Conservation (phyloP, 2,329 filamentous ascomycete genomes). For the Fusarium xyrophilum region DNA sequence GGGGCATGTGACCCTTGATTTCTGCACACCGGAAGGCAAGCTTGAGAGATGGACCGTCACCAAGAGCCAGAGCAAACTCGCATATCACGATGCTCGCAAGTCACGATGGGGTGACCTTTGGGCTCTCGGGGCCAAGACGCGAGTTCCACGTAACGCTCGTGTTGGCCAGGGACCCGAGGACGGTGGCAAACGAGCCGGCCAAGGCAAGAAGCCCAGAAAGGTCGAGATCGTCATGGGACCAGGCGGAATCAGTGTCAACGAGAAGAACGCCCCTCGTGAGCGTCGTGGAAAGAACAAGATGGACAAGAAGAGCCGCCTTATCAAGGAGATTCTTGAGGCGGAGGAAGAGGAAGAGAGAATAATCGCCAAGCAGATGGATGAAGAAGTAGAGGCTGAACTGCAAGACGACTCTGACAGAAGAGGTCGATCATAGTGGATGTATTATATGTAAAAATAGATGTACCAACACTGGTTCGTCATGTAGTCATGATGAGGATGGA, state of each 20-base stretch:
- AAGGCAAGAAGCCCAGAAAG: constrained; percentile 50
- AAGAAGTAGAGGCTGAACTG: constrained; percentile 42
- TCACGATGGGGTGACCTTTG: constrained; percentile 91
- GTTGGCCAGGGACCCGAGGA: constrained; percentile 61
- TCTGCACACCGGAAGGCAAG: constrained; percentile 85
- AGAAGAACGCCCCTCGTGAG: constrained; percentile 47
- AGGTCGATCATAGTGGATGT: constrained; percentile 13
- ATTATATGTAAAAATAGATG: constrained; percentile 32
- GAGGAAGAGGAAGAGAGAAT: constrained; percentile 45
- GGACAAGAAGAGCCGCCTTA: constrained; percentile 47
- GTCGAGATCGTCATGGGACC: constrained; percentile 47
- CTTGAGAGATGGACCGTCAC: constrained; percentile 96
- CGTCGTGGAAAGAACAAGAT: constrained; percentile 53
- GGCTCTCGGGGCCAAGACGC: constrained; percentile 92
- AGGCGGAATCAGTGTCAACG: constrained; percentile 49
- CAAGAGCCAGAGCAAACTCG: constrained; percentile 77
- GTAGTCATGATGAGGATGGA: constrained; percentile 9
- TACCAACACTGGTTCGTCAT: constrained; percentile 25
- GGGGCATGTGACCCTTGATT: constrained; percentile 86
- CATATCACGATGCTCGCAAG: constrained; percentile 93
- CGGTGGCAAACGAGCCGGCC: constrained; percentile 53
- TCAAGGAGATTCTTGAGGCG: constrained; percentile 50
- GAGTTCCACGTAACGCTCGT: constrained; percentile 66
- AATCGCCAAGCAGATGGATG: constrained; percentile 45
- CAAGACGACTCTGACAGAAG: constrained; percentile 29